phyloP scores from a whole-genome alignment of 345 rosid genomes.

The Microcos paniculata region DNA sequence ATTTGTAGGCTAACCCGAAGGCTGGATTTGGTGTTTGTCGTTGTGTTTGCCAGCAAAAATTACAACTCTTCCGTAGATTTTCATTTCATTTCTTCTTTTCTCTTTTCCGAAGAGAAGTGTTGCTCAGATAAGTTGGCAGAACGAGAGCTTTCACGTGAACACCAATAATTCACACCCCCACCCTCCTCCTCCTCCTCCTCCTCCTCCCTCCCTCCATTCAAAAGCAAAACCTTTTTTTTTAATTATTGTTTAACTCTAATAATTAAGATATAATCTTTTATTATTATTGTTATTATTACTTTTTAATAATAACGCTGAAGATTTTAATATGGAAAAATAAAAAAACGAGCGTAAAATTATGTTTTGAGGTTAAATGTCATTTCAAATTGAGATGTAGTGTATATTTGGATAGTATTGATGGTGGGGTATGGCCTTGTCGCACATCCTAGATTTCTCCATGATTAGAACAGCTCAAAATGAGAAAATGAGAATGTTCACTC shows the following conservation, averaged over 20 bases:
- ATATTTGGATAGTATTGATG: neutral
- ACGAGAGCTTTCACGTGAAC: constrained; percentile 2
- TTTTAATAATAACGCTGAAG: no score
- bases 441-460: neutral
- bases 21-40: neutral
- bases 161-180: neutral
- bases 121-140: neutral
- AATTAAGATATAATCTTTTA: no score
- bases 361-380: neutral
- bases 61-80: neutral
- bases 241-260: neutral
- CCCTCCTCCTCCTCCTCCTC: neutral
- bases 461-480: neutral
- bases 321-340: no score
- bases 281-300: no score
- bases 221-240: neutral
- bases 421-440: neutral
- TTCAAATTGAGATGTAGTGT: no score
- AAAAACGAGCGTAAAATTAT: neutral
- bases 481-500: neutral
- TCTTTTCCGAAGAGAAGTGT: neutral
- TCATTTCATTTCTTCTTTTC: neutral
- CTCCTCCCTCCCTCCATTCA: neutral
- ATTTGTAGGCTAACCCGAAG: neutral
- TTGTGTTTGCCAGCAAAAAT: neutral